Evolutionary conservation across 495 filamentous ascomycete genomes (phyloP).

Genomic region (Aspergillus funiculosus): DNA sequence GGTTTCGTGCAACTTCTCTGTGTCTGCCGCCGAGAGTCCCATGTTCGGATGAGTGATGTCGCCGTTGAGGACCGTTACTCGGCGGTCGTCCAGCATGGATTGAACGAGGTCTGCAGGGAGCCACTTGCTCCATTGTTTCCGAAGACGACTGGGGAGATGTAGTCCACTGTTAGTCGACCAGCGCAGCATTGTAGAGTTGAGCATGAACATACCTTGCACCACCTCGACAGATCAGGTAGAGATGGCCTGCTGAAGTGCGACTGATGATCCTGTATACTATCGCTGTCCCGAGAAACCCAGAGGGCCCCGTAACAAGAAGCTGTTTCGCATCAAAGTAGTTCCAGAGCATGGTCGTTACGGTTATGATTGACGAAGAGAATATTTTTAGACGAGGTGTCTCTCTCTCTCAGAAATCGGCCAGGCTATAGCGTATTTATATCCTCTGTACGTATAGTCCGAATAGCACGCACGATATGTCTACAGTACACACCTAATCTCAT

Average conservation of each 20-base stretch:
- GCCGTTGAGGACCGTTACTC: slow-evolving; percentile 1
- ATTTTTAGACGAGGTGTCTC: too few relatives aligned
- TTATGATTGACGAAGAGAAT: too few relatives aligned
- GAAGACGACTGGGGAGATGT: neutral
- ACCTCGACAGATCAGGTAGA: slow-evolving; percentile 9
- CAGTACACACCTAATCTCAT: too few relatives aligned
- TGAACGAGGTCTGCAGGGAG: neutral
- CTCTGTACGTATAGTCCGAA: too few relatives aligned
- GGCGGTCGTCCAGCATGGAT: neutral
- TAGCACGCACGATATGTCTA: too few relatives aligned
- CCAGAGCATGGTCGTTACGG: too few relatives aligned
- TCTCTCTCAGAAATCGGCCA: too few relatives aligned
- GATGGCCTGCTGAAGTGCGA: neutral
- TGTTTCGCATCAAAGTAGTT: slow-evolving; percentile 19
- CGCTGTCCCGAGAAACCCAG: slow-evolving; percentile 17
- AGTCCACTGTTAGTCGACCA: neutral
- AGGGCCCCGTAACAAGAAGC: slow-evolving; percentile 14
- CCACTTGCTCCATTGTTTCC: neutral
- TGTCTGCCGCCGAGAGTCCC: neutral
- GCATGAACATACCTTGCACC: neutral
- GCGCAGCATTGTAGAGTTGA: too few relatives aligned
- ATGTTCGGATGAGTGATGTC: neutral
- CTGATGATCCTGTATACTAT: slow-evolving; percentile 2
- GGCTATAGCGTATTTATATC: too few relatives aligned
- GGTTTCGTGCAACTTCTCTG: neutral